phyloP scores from a whole-genome alignment of 345 rosid genomes.

The Geranium brycei region DNA sequence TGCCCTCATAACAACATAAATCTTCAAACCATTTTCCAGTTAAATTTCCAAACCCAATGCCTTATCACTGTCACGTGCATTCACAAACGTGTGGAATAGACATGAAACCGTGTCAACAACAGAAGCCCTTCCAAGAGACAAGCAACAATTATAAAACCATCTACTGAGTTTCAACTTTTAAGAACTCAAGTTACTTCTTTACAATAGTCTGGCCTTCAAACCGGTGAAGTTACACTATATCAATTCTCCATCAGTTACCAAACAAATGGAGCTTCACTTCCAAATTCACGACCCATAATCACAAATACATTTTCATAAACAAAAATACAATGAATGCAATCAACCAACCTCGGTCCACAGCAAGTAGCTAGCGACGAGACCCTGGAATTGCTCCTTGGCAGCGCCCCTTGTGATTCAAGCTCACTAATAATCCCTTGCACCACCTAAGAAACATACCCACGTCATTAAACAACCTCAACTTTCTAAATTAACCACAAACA shows the following conservation, averaged over 20 bases:
- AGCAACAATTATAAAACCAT: neutral
- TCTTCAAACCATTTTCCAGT: neutral
- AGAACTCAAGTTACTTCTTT: neutral
- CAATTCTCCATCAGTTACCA: neutral
- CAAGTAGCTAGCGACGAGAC: slow-evolving; percentile 99
- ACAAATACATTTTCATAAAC: neutral
- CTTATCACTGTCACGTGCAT: no score
- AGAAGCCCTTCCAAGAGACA: neutral
- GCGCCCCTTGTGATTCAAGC: slow-evolving; percentile 97
- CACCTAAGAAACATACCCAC: slow-evolving; percentile 35
- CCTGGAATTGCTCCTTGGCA: slow-evolving; percentile 96
- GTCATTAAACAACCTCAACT: neutral
- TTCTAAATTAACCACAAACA: slow-evolving; percentile 1
- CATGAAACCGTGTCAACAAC: neutral
- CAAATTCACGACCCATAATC: neutral
- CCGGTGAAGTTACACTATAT: neutral
- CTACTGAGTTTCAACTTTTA: neutral
- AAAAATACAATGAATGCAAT: neutral
- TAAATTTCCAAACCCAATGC: neutral
- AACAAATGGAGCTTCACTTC: neutral
- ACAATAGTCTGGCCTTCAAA: neutral
- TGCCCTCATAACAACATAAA: neutral
- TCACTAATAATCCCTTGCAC: slow-evolving; percentile 97
- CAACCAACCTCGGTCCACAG: slow-evolving; percentile 85
- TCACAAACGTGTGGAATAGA: no score